Conservation (phyloP, 2,329 filamentous ascomycete species). For the Pseudogymnoascus sp. region DNA sequence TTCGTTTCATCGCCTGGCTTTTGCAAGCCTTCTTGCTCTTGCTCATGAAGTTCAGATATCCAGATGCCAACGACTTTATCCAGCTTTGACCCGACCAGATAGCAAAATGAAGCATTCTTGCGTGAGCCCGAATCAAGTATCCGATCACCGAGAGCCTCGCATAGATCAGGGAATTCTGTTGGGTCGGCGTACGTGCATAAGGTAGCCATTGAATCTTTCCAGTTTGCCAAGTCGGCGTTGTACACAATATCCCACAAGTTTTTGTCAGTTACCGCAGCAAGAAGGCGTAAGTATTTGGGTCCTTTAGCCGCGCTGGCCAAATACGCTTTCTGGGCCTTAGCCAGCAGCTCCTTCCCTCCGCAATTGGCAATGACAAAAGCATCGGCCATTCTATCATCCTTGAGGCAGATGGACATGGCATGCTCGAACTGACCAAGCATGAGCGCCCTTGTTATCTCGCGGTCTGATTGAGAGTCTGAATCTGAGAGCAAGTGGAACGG, state of each 20-base stretch:
- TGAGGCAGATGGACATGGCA: slow-evolving; percentile 80
- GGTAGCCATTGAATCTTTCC: slow-evolving; percentile 96
- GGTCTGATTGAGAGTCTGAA: slow-evolving; percentile 76
- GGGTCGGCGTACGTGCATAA: slow-evolving; percentile 93
- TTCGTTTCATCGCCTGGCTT: slow-evolving; percentile 65
- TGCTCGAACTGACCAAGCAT: slow-evolving; percentile 87
- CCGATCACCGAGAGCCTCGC: slow-evolving; percentile 87
- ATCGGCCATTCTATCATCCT: slow-evolving; percentile 85
- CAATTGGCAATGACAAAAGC: slow-evolving; percentile 98
- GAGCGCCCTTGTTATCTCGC: slow-evolving; percentile 76
- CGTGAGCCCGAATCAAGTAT: slow-evolving; percentile 68
- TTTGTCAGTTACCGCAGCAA: slow-evolving; percentile 89
- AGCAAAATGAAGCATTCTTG: slow-evolving; percentile 95
- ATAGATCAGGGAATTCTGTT: slow-evolving; percentile 86
- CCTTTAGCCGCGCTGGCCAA: slow-evolving; percentile 67
- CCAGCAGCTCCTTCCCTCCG: slow-evolving; percentile 84
- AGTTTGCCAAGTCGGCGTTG: slow-evolving; percentile 85
- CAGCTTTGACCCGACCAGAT: slow-evolving; percentile 87
- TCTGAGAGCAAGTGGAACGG: slow-evolving; percentile 87
- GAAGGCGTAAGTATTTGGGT: slow-evolving; percentile 84
- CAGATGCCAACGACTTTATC: slow-evolving; percentile 96
- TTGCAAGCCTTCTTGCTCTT: slow-evolving; percentile 67
- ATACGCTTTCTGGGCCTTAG: slow-evolving; percentile 89
- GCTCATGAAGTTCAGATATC: slow-evolving; percentile 81
- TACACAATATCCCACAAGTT: slow-evolving; percentile 98